These are phyloP conservation scores for Amaranthus tricolor DNA, from an alignment of 179 eudicot genomes.

Conservation along the genomic window DNA sequence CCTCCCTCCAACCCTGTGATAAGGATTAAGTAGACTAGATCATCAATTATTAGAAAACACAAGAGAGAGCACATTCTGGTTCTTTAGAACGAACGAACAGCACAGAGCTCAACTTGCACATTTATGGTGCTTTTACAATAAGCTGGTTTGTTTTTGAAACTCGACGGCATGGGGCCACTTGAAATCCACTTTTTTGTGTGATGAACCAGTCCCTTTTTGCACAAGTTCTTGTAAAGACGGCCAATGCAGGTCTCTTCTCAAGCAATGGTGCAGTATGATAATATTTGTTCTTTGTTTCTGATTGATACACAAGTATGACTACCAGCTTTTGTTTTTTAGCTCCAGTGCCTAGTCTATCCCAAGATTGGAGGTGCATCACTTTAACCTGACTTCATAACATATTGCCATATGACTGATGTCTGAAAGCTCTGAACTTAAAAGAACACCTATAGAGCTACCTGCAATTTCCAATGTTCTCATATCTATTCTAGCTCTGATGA, in stretches of 20 bases:
- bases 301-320: background rate
- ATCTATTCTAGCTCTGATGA: background rate
- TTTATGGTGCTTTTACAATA: background rate
- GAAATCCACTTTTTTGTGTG: background rate
- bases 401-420: background rate
- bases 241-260: background rate
- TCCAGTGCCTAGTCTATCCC: background rate
- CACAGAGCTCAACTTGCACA: background rate
- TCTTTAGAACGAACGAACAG: slow-evolving; percentile 1
- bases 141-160: background rate
- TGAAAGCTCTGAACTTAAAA: background rate
- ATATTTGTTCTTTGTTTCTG: background rate
- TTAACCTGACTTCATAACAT: too few relatives aligned
- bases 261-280: background rate
- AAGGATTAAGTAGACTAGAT: background rate
- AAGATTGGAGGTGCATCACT: too few relatives aligned
- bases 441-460: background rate
- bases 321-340: background rate
- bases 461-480: background rate
- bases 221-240: background rate
- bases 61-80: background rate
- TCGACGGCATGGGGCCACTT: background rate
- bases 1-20: background rate
- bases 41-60: background rate
- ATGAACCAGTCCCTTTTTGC: background rate